Percentiles rank a stretch among this genome's conserved stretches.
Evolutionary conservation across 768 basidiomycete species (phyloP).

Genomic region (Gautieria morchelliformis): DNA sequence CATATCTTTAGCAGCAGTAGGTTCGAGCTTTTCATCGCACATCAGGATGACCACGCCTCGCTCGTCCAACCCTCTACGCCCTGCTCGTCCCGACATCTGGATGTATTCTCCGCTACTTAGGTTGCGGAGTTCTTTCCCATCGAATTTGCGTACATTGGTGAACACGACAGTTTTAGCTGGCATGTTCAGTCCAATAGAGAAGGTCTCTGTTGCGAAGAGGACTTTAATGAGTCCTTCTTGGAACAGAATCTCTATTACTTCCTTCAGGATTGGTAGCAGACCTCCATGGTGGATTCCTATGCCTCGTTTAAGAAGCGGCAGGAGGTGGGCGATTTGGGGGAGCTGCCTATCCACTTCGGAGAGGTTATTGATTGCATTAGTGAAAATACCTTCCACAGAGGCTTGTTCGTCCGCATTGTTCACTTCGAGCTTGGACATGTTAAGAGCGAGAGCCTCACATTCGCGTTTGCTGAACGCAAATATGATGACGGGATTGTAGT

Average conservation of each 20-base stretch:
- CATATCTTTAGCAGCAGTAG: slow-evolving; percentile 86
- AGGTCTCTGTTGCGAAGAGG: slow-evolving; percentile 97
- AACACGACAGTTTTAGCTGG: slow-evolving; percentile 99
- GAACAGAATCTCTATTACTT: slow-evolving; percentile 98
- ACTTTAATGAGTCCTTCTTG: slow-evolving; percentile 98
- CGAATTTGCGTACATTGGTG: slow-evolving; percentile 90
- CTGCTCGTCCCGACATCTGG: slow-evolving; percentile 98
- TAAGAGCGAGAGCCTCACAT: slow-evolving; percentile 87
- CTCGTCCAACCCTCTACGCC: slow-evolving; percentile 92
- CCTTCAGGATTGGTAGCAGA: slow-evolving; percentile 92
- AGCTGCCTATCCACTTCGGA: slow-evolving; percentile 79
- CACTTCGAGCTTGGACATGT: slow-evolving; percentile 92
- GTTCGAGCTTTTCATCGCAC: slow-evolving; percentile 97
- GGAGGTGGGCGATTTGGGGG: slow-evolving; percentile 86
- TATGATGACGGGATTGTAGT: slow-evolving; percentile 96
- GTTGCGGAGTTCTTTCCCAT: slow-evolving; percentile 89
- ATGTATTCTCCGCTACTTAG: slow-evolving; percentile 96
- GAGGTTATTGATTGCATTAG: slow-evolving; percentile 86
- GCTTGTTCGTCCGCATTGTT: slow-evolving; percentile 89
- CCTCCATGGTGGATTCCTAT: slow-evolving; percentile 99
- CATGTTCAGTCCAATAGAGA: slow-evolving; percentile 98
- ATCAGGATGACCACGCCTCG: slow-evolving; percentile 99
- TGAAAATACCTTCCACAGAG: slow-evolving; percentile 79
- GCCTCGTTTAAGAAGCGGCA: slow-evolving; percentile 88
- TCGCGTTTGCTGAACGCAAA: slow-evolving; percentile 98